Percentiles rank a stretch among this genome's conserved stretches.
These are phyloP conservation scores for Colletotrichum gloeosporioides DNA, from an alignment of 2,329 filamentous ascomycete genomes.

Conservation along the genomic window DNA sequence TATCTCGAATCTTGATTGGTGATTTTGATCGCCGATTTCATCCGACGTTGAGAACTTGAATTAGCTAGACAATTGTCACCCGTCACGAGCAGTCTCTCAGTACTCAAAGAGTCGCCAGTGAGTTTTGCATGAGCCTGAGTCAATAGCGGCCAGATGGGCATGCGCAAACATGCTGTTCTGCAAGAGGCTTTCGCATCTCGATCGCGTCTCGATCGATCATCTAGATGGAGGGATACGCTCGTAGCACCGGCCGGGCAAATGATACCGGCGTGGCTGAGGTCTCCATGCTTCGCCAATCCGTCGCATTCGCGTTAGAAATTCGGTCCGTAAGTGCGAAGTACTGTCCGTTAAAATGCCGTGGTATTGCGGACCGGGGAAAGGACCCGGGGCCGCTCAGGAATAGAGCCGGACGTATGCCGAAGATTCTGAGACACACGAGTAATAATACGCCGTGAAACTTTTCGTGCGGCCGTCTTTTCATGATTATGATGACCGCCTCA, in stretches of 20 bases:
- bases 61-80: background rate
- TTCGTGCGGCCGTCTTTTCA: background rate
- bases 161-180: background rate
- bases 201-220: background rate
- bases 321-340: background rate
- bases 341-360: background rate
- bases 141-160: background rate
- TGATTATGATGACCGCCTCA: background rate
- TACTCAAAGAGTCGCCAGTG: background rate
- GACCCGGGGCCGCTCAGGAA: background rate
- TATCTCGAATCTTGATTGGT: background rate
- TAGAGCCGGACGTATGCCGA: background rate
- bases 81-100: fast-evolving
- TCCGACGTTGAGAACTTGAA: background rate
- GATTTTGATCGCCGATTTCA: background rate
- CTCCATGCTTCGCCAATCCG: background rate
- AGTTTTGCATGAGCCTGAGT: background rate
- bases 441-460: background rate
- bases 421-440: background rate
- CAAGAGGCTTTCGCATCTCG: background rate
- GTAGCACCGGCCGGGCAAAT: background rate
- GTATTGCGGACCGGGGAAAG: background rate
- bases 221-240: background rate
- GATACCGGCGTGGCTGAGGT: background rate
- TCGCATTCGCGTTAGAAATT: background rate